A percentile compares a stretch with the other conserved stretches of the same genome.
phyloP scores from a whole-genome alignment of 2,329 filamentous ascomycete genomes.

The Alternaria gaisen region DNA sequence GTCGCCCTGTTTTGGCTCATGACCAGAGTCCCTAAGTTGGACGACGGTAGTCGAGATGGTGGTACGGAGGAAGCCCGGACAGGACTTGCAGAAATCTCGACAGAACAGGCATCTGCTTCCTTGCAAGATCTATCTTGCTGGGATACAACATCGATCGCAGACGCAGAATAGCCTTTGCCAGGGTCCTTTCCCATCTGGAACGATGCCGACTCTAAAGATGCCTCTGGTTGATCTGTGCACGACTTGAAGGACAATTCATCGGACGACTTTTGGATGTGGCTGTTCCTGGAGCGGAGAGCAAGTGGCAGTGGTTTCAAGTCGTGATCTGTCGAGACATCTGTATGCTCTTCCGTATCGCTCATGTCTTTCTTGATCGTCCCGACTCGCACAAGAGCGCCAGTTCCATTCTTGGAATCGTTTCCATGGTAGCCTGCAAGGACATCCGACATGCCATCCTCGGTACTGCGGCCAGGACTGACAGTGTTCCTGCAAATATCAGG shows the following conservation, averaged over 20 bases:
- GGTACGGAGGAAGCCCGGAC: slow-evolving; percentile 30
- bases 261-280: slow-evolving; percentile 40
- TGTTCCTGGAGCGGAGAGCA: slow-evolving; percentile 18
- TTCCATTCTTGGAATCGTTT: slow-evolving; percentile 34
- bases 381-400: slow-evolving; percentile 3
- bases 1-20: slow-evolving; percentile 11
- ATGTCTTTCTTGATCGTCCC: background rate
- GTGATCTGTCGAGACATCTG: slow-evolving; percentile 14
- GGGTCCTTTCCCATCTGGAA: slow-evolving; percentile 7
- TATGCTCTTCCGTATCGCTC: slow-evolving; percentile 5
- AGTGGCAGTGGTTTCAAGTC: slow-evolving; percentile 7
- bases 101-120: slow-evolving; percentile 34
- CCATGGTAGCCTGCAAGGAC: slow-evolving; percentile 44
- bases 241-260: slow-evolving; percentile 49
- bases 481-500: slow-evolving; percentile 3
- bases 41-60: slow-evolving; percentile 21
- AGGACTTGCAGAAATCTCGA: slow-evolving; percentile 34
- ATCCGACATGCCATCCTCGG: slow-evolving; percentile 46
- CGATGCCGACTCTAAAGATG: slow-evolving; percentile 1
- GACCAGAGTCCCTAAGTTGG: slow-evolving; percentile 12
- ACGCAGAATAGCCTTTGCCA: slow-evolving; percentile 26
- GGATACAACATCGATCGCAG: slow-evolving; percentile 18
- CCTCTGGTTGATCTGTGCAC: slow-evolving; percentile 34
- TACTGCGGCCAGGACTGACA: slow-evolving; percentile 26
- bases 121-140: slow-evolving; percentile 23